Evolutionary conservation across 768 basidiomycete species (phyloP).

Genomic region (Tylopilus balloui): DNA sequence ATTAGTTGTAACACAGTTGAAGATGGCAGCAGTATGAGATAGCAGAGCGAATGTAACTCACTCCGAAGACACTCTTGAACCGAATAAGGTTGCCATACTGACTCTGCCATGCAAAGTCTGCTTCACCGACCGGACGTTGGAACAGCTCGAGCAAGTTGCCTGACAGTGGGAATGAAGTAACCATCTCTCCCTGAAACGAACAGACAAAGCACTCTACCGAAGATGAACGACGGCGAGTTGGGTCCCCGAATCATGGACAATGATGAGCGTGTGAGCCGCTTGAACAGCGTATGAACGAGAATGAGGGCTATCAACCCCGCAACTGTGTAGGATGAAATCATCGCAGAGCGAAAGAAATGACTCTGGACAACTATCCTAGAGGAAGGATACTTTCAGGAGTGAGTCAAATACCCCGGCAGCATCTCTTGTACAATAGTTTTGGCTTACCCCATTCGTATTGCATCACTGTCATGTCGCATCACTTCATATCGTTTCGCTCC

Average conservation of each 20-base stretch:
- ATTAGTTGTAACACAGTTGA: neutral
- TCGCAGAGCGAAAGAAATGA: conserved; percentile 2
- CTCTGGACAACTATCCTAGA: neutral
- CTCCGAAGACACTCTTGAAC: conserved; percentile 22
- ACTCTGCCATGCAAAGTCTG: conserved; percentile 30
- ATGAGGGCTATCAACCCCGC: neutral
- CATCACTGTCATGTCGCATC: too few species aligned
- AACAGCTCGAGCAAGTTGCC: conserved; percentile 26
- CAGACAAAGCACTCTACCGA: conserved; percentile 4
- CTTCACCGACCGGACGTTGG: conserved; percentile 22
- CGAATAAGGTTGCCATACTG: conserved; percentile 24
- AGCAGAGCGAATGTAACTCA: conserved; percentile 1
- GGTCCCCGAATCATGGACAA: conserved; percentile 15
- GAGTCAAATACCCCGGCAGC: neutral
- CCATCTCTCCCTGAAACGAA: neutral
- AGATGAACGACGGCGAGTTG: conserved; percentile 12
- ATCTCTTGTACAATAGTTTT: too few species aligned
- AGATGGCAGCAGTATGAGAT: too few species aligned
- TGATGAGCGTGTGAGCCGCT: neutral
- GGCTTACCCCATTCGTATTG: too few species aligned
- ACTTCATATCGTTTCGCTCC: too few species aligned
- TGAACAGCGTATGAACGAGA: neutral
- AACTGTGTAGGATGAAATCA: neutral
- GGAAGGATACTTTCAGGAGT: neutral
- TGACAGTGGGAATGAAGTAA: neutral